A percentile compares a stretch with the other conserved stretches of the same genome.
These are phyloP conservation scores for Tulasnella sp. DNA, from an alignment of 768 basidiomycete species.

Conservation along the genomic window DNA sequence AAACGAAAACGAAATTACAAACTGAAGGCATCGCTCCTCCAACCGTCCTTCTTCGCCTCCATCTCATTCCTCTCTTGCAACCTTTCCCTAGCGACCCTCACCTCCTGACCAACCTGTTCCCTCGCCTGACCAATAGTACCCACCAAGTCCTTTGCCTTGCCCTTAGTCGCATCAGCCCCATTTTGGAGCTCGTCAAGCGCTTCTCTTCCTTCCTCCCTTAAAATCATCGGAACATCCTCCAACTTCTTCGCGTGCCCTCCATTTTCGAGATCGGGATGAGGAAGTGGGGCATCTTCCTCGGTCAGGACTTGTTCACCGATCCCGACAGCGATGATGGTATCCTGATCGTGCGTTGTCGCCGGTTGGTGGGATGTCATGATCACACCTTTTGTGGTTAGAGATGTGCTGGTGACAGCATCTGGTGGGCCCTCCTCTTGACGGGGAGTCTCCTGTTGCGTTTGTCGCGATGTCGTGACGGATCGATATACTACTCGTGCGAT, in stretches of 20 bases:
- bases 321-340: constrained; percentile 13
- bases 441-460: background rate
- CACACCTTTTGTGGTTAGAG: constrained; percentile 4
- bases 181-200: background rate
- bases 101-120: background rate
- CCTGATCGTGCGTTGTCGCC: constrained; percentile 1
- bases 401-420: background rate
- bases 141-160: background rate
- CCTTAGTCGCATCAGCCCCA: background rate
- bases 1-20: too few species aligned
- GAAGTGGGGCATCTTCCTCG: background rate
- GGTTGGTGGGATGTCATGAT: constrained; percentile 1
- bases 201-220: background rate
- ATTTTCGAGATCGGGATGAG: background rate
- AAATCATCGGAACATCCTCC: background rate
- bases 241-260: background rate
- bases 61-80: background rate
- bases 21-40: background rate
- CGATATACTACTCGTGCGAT: background rate
- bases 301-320: constrained; percentile 7
- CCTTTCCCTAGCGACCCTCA: background rate
- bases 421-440: background rate
- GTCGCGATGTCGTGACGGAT: background rate
- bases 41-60: background rate
- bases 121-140: background rate